Base-by-base conservation (phyloP, 2,329 filamentous ascomycete genomes). In the Colletotrichum gloeosporioides region DNA sequence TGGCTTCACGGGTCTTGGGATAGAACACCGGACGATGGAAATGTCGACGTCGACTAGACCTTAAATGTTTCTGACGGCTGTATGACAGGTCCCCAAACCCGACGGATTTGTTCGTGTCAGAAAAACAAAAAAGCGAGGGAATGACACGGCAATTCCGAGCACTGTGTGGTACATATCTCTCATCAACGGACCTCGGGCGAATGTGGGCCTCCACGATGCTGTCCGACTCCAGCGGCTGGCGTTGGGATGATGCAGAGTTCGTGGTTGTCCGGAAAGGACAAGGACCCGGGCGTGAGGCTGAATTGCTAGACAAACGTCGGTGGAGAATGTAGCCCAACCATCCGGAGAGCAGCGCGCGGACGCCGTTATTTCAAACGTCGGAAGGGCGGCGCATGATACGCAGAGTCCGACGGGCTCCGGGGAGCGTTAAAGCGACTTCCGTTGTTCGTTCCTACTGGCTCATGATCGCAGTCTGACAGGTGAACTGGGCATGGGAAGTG, bases 231-330 rank as follows among this genome's bases (percentile, higher is more conserved):
- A 27, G 15, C 16, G 27, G 62, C 31, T 25, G 15, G 39, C 59
- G n/a, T 73, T 73, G 59, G 44, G 73, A 76, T 59, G 73, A 69
- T 15, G 57, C n/a, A 76, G 53, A 76, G 73, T 73, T 76, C 55
- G n/a, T n/a, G 18, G 49, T 36, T 73, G 69, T 73, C 73, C 70
- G 70, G n/a, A 53, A 29, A 27, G 29, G 32, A 36, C 63, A 65
- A 63, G 70, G 29, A 34, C 32, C 44, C 59, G 36, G 73, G 39
- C 64, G 29, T 12, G 27, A 69, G 32, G 29, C 44, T 49, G 57
- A 32, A 64, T 16, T 61, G 22, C 25, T 4, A 29, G 25, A 27
- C 31, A 29, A 39, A 25, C 3, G 15, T 13, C 25, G 25, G 32
- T 36, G 39, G 63, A 36, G 18, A 27, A 27, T n/a, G 8, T 16